Percentiles rank a stretch among this genome's conserved stretches.
Evolutionary conservation across 2,329 filamentous ascomycete species (phyloP).

Genomic region (Colletotrichum musae): DNA sequence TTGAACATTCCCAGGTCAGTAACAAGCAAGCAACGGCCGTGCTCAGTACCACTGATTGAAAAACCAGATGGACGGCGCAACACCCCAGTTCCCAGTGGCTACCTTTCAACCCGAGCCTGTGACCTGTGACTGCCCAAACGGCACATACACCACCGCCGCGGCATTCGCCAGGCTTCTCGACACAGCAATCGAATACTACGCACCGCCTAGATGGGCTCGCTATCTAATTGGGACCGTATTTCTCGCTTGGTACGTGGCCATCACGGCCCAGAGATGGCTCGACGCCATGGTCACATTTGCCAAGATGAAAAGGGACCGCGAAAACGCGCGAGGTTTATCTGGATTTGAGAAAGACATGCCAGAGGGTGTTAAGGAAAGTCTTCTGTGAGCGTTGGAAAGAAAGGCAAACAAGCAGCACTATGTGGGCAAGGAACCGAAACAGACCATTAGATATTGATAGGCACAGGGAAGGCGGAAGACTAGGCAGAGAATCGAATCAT

Average conservation of each 20-base stretch:
- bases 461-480: too few species aligned
- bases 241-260: background rate
- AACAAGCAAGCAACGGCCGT: too few species aligned
- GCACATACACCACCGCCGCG: background rate
- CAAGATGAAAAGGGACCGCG: background rate
- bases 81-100: background rate
- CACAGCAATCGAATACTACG: conserved; percentile 6
- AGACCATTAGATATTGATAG: too few species aligned
- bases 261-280: background rate
- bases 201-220: conserved; percentile 10
- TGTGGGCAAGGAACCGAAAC: too few species aligned
- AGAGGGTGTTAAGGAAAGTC: background rate
- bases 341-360: background rate
- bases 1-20: too few species aligned
- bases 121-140: conserved; percentile 10
- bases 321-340: background rate
- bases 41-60: background rate
- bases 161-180: conserved; percentile 1
- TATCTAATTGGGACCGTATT: background rate
- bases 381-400: too few species aligned
- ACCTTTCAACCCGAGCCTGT: conserved; percentile 2
- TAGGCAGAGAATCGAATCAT: background rate
- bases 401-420: too few species aligned
- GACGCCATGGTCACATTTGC: background rate
- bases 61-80: background rate